phyloP scores from a whole-genome alignment of 345 rosid species.

The Raphanus raphanistrum region DNA sequence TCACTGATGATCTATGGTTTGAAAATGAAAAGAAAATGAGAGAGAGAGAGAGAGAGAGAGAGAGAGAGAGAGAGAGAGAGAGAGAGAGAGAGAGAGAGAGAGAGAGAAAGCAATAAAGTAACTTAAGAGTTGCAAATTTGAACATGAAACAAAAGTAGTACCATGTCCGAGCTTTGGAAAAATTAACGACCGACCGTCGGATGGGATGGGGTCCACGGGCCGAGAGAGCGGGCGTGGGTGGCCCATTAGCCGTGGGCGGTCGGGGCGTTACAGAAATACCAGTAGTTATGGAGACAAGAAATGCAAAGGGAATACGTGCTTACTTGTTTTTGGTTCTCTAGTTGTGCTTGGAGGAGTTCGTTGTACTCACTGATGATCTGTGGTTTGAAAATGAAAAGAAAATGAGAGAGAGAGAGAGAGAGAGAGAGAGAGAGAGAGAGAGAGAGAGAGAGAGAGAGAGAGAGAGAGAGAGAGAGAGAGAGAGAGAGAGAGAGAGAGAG shows the following conservation, averaged over 20 bases:
- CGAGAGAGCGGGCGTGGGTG: no score
- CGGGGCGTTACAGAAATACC: constrained; percentile 28
- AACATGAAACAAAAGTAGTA: constrained; percentile 32
- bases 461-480: no score
- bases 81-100: no score
- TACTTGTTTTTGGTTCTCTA: constrained; percentile 90
- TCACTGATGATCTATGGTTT: constrained; percentile 73
- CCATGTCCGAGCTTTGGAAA: constrained; percentile 60
- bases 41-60: no score
- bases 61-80: no score
- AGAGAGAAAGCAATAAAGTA: constrained; percentile 3
- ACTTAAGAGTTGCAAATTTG: constrained; percentile 9
- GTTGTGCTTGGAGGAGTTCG: constrained; percentile 80
- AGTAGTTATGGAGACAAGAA: background rate
- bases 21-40: background rate
- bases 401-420: background rate
- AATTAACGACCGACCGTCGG: no score
- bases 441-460: no score
- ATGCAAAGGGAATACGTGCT: constrained; percentile 24
- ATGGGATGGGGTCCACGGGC: no score
- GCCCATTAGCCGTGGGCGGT: no score
- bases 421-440: no score
- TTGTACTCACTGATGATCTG: constrained; percentile 91
- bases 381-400: constrained; percentile 7
- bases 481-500: no score